Evolutionary conservation across 805 yeast species (phyloP).

Genomic region (Candida michaelii): DNA sequence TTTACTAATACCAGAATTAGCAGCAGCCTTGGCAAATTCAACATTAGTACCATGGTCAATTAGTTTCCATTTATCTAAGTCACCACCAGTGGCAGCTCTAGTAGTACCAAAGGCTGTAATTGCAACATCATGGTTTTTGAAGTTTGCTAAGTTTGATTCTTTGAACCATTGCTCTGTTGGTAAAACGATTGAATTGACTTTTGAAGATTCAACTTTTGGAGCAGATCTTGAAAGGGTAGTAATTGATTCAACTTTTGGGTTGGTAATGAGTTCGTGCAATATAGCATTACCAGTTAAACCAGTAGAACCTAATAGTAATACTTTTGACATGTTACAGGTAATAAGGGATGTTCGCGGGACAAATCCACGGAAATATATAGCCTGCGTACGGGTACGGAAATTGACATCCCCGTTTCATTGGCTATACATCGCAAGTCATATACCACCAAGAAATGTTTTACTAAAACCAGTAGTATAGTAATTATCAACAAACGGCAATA

Average conservation of each 20-base stretch:
- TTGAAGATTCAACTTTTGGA: constrained; percentile 29
- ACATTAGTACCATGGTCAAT: constrained; percentile 76
- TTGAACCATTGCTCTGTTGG: constrained; percentile 12
- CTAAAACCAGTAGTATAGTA: too few species aligned
- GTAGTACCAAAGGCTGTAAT: constrained; percentile 79
- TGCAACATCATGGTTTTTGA: constrained; percentile 35
- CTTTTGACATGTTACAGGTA: constrained; percentile 14
- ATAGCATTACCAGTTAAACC: constrained; percentile 72
- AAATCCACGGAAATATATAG: too few species aligned
- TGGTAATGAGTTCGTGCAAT: constrained; percentile 42
- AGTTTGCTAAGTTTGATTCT: neutral
- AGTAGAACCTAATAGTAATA: constrained; percentile 62
- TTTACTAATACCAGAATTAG: constrained; percentile 63
- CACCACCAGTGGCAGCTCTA: constrained; percentile 74
- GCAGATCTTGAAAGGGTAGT: constrained; percentile 54
- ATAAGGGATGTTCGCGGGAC: neutral
- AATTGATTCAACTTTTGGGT: constrained; percentile 38
- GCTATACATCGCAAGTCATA: too few species aligned
- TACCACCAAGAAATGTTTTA: too few species aligned
- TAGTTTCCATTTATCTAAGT: constrained; percentile 62
- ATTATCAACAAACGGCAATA: too few species aligned
- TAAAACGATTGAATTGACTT: constrained; percentile 42
- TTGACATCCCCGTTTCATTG: too few species aligned
- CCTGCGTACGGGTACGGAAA: too few species aligned
- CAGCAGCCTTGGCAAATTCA: constrained; percentile 71